These are phyloP conservation scores for Ceratobasidium sp. DNA, from an alignment of 1,284 basidiomycete genomes.

Conservation along the genomic window DNA sequence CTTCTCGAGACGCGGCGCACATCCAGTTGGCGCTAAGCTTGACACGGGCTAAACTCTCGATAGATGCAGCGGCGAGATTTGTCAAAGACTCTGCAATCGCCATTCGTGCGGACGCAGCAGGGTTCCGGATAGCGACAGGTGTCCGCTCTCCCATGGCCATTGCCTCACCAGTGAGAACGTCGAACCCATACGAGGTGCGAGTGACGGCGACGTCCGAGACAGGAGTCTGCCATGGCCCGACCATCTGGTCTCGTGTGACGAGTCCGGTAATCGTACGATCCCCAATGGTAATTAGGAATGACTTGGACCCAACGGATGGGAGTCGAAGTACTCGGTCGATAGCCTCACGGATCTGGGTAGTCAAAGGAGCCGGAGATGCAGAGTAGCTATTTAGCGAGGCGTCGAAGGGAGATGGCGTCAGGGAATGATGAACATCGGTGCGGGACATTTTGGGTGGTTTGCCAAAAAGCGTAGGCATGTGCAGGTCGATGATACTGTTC, in stretches of 20 bases:
- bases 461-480: constrained; percentile 97
- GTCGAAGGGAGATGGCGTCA: constrained; percentile 75
- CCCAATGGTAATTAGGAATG: constrained; percentile 98
- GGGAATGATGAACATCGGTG: constrained; percentile 69
- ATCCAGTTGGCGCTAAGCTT: constrained; percentile 99
- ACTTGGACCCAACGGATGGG: constrained; percentile 94
- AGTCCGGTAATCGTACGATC: constrained; percentile 95
- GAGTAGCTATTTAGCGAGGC: constrained; percentile 76
- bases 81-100: constrained; percentile 95
- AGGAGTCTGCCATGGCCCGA: constrained; percentile 98
- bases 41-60: constrained; percentile 78
- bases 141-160: constrained; percentile 99
- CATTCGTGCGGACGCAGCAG: constrained; percentile 94
- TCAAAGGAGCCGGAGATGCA: constrained; percentile 58
- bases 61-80: constrained; percentile 87
- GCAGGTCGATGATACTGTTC: constrained; percentile 86
- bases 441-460: constrained; percentile 96
- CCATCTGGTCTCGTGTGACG: constrained; percentile 98
- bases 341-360: constrained; percentile 69
- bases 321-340: constrained; percentile 87
- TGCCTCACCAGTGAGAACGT: constrained; percentile 86
- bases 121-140: constrained; percentile 87
- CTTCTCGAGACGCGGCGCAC: constrained; percentile 91
- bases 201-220: constrained; percentile 98
- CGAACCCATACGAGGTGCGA: constrained; percentile 93